A percentile compares a stretch with the other conserved stretches of the same genome.
phyloP scores from a whole-genome alignment of 2,329 filamentous ascomycete species.

The Monilinia fructigena region DNA sequence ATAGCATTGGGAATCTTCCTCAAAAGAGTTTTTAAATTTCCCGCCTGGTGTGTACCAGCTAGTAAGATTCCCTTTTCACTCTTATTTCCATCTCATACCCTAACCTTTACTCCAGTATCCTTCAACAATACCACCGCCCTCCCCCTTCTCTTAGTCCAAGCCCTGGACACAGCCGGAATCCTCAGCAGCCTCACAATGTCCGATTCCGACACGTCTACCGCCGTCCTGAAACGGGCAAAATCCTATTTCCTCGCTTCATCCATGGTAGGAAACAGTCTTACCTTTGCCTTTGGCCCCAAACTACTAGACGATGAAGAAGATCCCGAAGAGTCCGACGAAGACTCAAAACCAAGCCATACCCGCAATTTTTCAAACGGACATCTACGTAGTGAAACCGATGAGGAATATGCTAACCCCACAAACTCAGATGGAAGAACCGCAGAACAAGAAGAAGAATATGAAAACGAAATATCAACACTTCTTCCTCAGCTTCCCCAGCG shows the following conservation, averaged over 20 bases:
- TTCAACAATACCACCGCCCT: slow-evolving; percentile 51
- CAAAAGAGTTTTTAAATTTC: slow-evolving; percentile 44
- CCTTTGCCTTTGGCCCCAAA: slow-evolving; percentile 61
- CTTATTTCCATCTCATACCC: neutral
- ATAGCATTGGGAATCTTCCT: slow-evolving; percentile 45
- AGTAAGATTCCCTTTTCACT: slow-evolving; percentile 40
- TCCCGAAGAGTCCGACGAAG: slow-evolving; percentile 39
- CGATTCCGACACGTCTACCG: slow-evolving; percentile 45
- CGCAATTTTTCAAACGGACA: slow-evolving; percentile 1
- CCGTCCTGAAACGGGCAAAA: slow-evolving; percentile 58
- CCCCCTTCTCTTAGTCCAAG: slow-evolving; percentile 47
- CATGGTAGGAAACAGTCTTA: slow-evolving; percentile 61
- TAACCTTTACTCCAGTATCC: neutral
- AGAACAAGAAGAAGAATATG: slow-evolving; percentile 33
- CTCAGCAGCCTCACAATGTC: slow-evolving; percentile 48
- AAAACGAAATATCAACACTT: slow-evolving; percentile 31
- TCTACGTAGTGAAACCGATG: slow-evolving; percentile 27
- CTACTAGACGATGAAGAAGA: slow-evolving; percentile 50
- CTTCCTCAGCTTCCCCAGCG: slow-evolving; percentile 27
- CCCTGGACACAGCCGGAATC: slow-evolving; percentile 48
- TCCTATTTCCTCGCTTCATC: slow-evolving; percentile 61
- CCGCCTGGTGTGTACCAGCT: slow-evolving; percentile 47
- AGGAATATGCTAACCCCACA: slow-evolving; percentile 33
- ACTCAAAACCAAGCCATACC: slow-evolving; percentile 19
- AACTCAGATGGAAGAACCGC: slow-evolving; percentile 34